phyloP scores from a whole-genome alignment of 2,329 filamentous ascomycete genomes.

The Alternaria arborescens region DNA sequence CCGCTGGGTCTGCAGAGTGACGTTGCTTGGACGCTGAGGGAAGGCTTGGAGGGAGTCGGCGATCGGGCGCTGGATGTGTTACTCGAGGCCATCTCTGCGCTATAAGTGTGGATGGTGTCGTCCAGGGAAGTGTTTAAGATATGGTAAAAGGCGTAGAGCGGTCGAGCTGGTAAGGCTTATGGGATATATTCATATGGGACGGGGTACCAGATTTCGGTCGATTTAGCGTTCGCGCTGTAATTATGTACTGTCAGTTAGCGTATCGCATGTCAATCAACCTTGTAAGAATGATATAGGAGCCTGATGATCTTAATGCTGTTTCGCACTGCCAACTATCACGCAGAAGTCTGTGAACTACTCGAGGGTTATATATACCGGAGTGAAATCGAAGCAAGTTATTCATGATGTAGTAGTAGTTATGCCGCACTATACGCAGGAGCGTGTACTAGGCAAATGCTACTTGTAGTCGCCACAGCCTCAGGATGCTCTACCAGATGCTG shows the following conservation, averaged over 20 bases:
- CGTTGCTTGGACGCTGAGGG: constrained; percentile 77
- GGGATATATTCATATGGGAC: constrained; percentile 9
- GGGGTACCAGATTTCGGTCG: neutral
- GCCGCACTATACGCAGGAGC: neutral
- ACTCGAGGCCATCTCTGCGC: constrained; percentile 63
- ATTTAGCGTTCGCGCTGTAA: constrained; percentile 3
- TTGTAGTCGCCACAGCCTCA: neutral
- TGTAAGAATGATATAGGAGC: neutral
- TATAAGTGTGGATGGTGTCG: constrained; percentile 47
- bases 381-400: neutral
- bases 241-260: constrained; percentile 4
- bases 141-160: neutral
- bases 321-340: neutral
- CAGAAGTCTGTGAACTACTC: neutral
- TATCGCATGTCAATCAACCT: neutral
- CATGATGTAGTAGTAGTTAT: neutral
- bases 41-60: constrained; percentile 55
- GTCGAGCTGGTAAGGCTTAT: neutral
- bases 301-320: neutral
- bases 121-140: neutral
- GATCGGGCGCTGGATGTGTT: constrained; percentile 65
- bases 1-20: constrained; percentile 89
- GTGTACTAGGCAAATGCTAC: neutral
- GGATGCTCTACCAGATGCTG: neutral
- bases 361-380: too few species aligned